Percentiles rank a stretch among this genome's conserved stretches.
phyloP scores from a whole-genome alignment of 805 yeast genomes.

The Saturnispora gosingensis region DNA sequence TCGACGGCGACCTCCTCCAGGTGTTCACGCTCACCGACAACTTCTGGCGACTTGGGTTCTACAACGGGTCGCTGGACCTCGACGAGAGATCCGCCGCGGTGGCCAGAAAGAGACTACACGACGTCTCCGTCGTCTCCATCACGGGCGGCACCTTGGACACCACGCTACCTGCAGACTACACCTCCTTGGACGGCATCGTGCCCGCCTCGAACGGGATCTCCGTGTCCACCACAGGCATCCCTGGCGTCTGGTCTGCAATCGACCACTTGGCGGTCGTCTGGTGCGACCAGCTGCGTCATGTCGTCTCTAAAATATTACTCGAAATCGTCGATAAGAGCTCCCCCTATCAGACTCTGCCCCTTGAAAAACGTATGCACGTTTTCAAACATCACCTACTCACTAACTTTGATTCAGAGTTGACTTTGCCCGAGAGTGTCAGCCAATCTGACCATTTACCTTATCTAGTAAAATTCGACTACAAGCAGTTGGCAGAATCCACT shows the following conservation, averaged over 20 bases:
- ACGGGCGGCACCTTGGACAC: conserved; percentile 82
- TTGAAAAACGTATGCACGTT: conserved; percentile 48
- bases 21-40: conserved; percentile 66
- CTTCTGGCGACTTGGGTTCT: conserved; percentile 67
- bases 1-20: conserved; percentile 77
- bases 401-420: conserved; percentile 39
- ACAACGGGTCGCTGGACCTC: conserved; percentile 13
- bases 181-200: conserved; percentile 59
- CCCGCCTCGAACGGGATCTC: conserved; percentile 76
- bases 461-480: conserved; percentile 26
- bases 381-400: conserved; percentile 40
- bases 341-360: conserved; percentile 41
- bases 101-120: conserved; percentile 38
- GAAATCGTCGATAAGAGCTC: conserved; percentile 45
- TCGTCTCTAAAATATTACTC: conserved; percentile 48
- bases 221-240: conserved; percentile 76
- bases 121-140: conserved; percentile 69
- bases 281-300: conserved; percentile 80
- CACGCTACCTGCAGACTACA: conserved; percentile 83
- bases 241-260: conserved; percentile 86
- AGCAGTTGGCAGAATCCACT: conserved; percentile 25
- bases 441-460: conserved; percentile 13
- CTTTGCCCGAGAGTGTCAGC: background rate
- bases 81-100: conserved; percentile 16
- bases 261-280: conserved; percentile 95